Evolutionary conservation across 1,139 yeast species (phyloP).

Genomic region (Nakaseomyces bracarensis): DNA sequence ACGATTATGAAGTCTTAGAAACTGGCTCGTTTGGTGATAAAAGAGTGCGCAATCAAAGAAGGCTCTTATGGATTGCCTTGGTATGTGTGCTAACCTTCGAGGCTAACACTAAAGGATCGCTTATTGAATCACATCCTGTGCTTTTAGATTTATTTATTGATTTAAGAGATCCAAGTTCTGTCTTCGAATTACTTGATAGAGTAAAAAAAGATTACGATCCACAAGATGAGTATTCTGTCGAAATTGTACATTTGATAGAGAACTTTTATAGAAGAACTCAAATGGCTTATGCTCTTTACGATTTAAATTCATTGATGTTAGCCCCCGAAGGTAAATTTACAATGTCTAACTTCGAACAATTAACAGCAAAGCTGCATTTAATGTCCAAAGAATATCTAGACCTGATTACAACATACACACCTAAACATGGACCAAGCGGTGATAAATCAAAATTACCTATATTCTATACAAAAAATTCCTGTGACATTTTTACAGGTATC

Average conservation of each 20-base stretch:
- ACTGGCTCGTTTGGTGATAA: conserved; percentile 16
- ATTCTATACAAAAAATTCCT: not conserved
- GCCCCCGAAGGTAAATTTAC: conserved; percentile 2
- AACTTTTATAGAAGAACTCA: conserved; percentile 12
- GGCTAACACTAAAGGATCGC: conserved; percentile 24
- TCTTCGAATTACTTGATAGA: conserved; percentile 18
- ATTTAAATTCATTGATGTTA: not conserved
- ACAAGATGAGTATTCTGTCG: conserved; percentile 13
- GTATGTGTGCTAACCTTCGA: conserved; percentile 23
- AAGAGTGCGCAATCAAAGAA: conserved; percentile 23
- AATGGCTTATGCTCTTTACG: conserved; percentile 9
- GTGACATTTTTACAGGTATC: conserved; percentile 8
- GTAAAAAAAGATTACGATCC: conserved; percentile 19
- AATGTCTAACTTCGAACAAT: not conserved
- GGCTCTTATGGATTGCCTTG: conserved; percentile 25
- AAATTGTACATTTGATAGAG: conserved; percentile 23
- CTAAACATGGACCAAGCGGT: conserved; percentile 4
- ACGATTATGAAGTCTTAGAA: conserved; percentile 20
- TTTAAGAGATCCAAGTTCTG: conserved; percentile 15
- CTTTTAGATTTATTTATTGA: conserved; percentile 19
- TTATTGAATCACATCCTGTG: conserved; percentile 15
- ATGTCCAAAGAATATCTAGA: conserved; percentile 3
- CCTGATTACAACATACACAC: not conserved
- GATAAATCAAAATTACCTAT: not conserved
- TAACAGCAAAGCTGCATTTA: not conserved